Evolutionary conservation across 192 early-diverging fungal genomes (phyloP), one percentile per base, ranked within the genome.

Genomic region (Gonapodya prolifera): DNA sequence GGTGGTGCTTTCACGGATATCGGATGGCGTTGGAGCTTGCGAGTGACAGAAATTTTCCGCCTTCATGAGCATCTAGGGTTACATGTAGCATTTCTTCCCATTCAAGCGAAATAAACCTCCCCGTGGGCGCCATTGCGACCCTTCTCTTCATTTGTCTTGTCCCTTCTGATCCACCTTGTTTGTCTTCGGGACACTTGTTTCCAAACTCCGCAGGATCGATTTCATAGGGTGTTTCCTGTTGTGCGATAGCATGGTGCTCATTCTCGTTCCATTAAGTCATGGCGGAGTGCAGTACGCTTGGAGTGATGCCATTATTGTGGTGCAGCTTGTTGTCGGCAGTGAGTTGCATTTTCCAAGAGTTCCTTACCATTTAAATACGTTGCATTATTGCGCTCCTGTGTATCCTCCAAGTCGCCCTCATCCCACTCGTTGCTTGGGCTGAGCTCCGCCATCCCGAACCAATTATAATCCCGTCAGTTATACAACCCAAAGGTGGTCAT

Each of bases 1-100:
- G 96, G 96, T 76, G 96, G 96, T 33, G 80, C 90, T 2, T 92
- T 98, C 69, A 91, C 91, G 30, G 90, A 98, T 35, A 73, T 83
- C 8, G 85, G 83, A 33, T 91, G 91, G 92, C 82, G 90, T 1
- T 84, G 89, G 84, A 87, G 85, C 34, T 87, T 85, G 71, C 85
- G 79, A 35, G 85, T 86, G 75, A n/a, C n/a, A n/a, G n/a, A n/a
- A n/a, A n/a, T n/a, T n/a, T n/a, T n/a, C 33, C 18, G 30, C 30
- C 45, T 18, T 35, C 75, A 30, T 35, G 34, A 79, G 2, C 31
- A 1, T 33, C 1, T n/a, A 75, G 17, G 45, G 29, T 79, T 28
- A 16, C 2, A 69, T 18, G 2, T 69, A 2, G 35, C 77, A 85
- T 35, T 89, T 88, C 81, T 89, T 89, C 74, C 95, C 95, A 61